Base-by-base conservation (phyloP, 2,329 filamentous ascomycete species). In the Rutstroemia sp. region DNA sequence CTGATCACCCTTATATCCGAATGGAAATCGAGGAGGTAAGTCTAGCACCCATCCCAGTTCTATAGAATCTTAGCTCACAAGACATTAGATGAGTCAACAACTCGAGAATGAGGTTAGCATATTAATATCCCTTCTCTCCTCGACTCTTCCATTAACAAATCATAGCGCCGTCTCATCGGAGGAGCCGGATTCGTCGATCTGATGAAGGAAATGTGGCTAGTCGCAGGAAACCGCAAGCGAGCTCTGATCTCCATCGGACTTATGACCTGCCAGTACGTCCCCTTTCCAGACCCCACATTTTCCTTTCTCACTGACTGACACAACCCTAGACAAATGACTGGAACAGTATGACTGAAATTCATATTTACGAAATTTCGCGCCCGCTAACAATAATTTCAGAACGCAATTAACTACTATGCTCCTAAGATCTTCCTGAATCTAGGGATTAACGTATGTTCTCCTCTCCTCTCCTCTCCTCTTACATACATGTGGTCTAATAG, bases 401-500 rank as follows among this genome's bases (percentile, higher is more conserved):
- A 80, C 18, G 74, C 75, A 1, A 71, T 82, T 38, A 77, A 82
- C 61, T 79, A 75, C 52, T 69, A 69, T 44, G 82, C 83, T 0
- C 86, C 86, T 0, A 78, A 80, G 55, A 88, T 90, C 63, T 90
- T 90, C 73, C 72, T 73, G 46, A 77, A 81, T 62, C 75, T 89
- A 2, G 86, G 86, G 18, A 76, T 90, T 63, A 70, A 68, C 23
- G 74, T 75, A 30, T 30, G 8, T 30, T 30, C 27, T 30, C 27
- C 4, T 30, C 8, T 30, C 27, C 4, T 30, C 8, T 30, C 27
- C 3, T 30, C 5, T 8, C 27, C 10, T 30, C 8, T 10, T 10
- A 7, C 27, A 30, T 7, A 10, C 6, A 9, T 4, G 9, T 30
- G 2, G 9, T 30, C 27, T 30, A 30, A 30, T 9, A 30, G 27